Evolutionary conservation across 306 rosid species (phyloP).

Genomic region (Sphenostylis stenocarpa): DNA sequence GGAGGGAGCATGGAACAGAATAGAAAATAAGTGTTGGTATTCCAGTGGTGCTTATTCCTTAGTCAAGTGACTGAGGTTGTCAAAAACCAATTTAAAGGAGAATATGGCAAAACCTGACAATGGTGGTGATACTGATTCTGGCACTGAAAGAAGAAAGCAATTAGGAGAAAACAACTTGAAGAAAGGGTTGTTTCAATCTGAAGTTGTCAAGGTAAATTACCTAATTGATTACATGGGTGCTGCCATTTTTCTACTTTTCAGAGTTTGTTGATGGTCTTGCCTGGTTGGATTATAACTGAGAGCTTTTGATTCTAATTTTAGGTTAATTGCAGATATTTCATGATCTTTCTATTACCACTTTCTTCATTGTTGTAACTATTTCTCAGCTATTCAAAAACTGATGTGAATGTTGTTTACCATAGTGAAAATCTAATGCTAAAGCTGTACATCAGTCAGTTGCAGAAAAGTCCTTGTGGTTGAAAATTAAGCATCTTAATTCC

Average conservation of each 20-base stretch:
- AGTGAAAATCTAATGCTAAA: background rate
- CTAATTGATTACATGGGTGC: background rate
- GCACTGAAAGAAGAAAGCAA: constrained; percentile 8
- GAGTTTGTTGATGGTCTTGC: background rate
- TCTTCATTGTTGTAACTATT: background rate
- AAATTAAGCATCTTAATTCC: background rate
- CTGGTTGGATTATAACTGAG: constrained; percentile 11
- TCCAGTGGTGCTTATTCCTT: background rate
- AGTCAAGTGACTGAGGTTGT: background rate
- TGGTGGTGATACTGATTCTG: constrained; percentile 37
- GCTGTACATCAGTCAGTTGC: background rate
- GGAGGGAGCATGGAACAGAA: constrained; percentile 2
- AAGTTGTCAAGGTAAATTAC: constrained; percentile 42
- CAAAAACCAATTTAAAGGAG: constrained; percentile 4
- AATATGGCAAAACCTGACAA: constrained; percentile 52
- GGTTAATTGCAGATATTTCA: background rate
- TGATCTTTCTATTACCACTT: background rate
- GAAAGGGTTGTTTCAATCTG: constrained; percentile 38
- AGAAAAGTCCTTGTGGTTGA: background rate
- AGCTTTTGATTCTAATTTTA: background rate
- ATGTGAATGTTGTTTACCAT: background rate
- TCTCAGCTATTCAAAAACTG: background rate
- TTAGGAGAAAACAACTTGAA: constrained; percentile 26
- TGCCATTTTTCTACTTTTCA: background rate
- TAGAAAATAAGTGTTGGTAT: constrained; percentile 3